Base-by-base conservation (phyloP, 2,329 filamentous ascomycete species). In the Colletotrichum navitas region DNA sequence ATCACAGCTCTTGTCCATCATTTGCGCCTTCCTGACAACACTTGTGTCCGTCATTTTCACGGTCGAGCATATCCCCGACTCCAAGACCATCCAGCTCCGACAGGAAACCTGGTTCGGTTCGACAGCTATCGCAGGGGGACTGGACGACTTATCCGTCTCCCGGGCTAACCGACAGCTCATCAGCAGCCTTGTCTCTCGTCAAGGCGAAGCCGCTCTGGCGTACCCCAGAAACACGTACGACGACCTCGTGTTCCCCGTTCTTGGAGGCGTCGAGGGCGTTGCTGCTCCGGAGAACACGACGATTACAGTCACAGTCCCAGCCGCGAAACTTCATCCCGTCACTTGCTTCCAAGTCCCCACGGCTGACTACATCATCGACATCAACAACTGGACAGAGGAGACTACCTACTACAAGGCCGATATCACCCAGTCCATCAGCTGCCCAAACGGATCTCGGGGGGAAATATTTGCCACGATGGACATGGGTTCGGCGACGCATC, bases 21-120 rank as follows among this genome's bases (percentile, higher is more conserved):
- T 55, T 24, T 60, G 63, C 32, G 63, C 36, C 10, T 49, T 70
- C 21, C 26, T 61, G 5, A 47, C 67, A 4, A 66, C 63, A 4
- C 55, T 70, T 0, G 67, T 55, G 2, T 60, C 67, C 36, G 29
- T 70, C 5, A 29, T 66, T 7, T 70, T 70, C 18, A 60, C 54
- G 21, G 32, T 70, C 2, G 45, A 61, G 18, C 36, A 63, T 2
- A 12, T 70, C 5, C 55, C 49, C 14, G 34, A n/a, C 6, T 24
- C 29, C 5, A 58, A 29, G 63, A 10, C 24, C 8, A 12, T 61
- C 29, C 63, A 26, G 49, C 29, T 70, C 21, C 39, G 29, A 7
- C 67, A 66, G 47, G 26, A 26, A 5, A 66, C 43, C 29, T 62
- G 59, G 59, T 62, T 62, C 32, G 59, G 43, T 12, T 49, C 43